Percentiles rank a stretch among this genome's conserved stretches.
phyloP scores from a whole-genome alignment of 2,329 filamentous ascomycete species.

The Aspergillus sergii region DNA sequence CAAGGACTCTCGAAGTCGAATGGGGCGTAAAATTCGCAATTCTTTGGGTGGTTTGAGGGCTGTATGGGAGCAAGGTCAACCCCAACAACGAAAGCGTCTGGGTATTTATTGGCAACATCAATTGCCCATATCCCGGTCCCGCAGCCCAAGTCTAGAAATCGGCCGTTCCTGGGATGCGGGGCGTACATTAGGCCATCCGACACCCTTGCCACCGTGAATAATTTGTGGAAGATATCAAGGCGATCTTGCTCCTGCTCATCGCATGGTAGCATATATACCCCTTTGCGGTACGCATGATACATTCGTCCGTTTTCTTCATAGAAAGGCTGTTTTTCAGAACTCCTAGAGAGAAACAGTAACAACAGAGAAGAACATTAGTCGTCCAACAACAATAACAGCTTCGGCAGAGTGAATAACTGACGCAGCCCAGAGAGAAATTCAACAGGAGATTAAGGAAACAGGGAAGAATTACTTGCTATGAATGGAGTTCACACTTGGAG shows the following conservation, averaged over 20 bases:
- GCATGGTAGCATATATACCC: conserved; percentile 75
- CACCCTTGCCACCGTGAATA: conserved; percentile 67
- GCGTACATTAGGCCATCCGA: conserved; percentile 47
- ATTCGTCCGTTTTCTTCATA: conserved; percentile 69
- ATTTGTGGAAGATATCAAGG: conserved; percentile 79
- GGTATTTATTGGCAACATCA: conserved; percentile 73
- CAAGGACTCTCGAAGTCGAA: conserved; percentile 80
- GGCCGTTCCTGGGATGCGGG: conserved; percentile 44
- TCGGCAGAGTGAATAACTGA: neutral
- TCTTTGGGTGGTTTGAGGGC: conserved; percentile 69
- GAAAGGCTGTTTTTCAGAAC: conserved; percentile 40
- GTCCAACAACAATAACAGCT: conserved; percentile 9
- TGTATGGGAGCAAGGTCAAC: conserved; percentile 66
- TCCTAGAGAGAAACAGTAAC: conserved; percentile 26
- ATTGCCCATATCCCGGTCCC: conserved; percentile 93
- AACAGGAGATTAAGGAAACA: conserved; percentile 4
- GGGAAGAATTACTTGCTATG: conserved; percentile 27
- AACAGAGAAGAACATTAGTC: conserved; percentile 19
- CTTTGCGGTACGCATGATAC: conserved; percentile 69
- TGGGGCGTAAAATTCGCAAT: conserved; percentile 66
- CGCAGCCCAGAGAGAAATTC: neutral
- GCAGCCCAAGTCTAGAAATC: conserved; percentile 71
- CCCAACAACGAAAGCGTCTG: conserved; percentile 61
- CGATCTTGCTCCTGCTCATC: conserved; percentile 77
- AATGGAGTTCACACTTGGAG: conserved; percentile 22